A percentile compares a stretch with the other conserved stretches of the same genome.
Evolutionary conservation across 2,329 filamentous ascomycete genomes (phyloP).

Genomic region (Colletotrichum kahawae): DNA sequence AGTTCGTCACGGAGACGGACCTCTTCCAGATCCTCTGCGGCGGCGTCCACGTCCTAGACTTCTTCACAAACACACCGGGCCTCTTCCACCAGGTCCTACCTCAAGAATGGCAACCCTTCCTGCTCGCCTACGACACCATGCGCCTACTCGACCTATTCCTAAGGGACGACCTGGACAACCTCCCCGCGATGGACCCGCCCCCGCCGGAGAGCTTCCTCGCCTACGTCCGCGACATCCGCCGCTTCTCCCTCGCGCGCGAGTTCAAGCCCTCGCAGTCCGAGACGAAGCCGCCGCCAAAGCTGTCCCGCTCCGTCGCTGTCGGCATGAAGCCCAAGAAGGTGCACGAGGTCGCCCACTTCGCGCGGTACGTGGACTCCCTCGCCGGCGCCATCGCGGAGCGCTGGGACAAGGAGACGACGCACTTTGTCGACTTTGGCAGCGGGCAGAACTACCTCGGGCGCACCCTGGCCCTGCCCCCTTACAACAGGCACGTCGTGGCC

Average conservation of each 20-base stretch:
- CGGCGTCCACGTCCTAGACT: conserved; percentile 96
- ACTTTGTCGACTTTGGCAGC: conserved; percentile 94
- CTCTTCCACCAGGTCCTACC: conserved; percentile 82
- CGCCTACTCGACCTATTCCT: conserved; percentile 81
- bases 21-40: conserved; percentile 90
- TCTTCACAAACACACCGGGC: conserved; percentile 85
- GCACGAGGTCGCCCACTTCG: conserved; percentile 91
- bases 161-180: conserved; percentile 69
- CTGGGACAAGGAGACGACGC: conserved; percentile 69
- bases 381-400: conserved; percentile 62
- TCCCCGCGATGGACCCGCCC: conserved; percentile 28
- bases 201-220: conserved; percentile 66
- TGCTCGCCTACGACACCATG: conserved; percentile 73
- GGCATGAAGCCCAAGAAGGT: conserved; percentile 97
- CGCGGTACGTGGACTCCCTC: conserved; percentile 76
- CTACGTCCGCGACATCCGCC: conserved; percentile 76
- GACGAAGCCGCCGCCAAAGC: conserved; percentile 49
- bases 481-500: conserved; percentile 85
- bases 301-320: conserved; percentile 76
- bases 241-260: conserved; percentile 68
- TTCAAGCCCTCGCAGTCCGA: conserved; percentile 48
- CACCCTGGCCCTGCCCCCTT: conserved; percentile 82
- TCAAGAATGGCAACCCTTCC: conserved; percentile 80
- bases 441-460: conserved; percentile 96
- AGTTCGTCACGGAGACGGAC: conserved; percentile 75